Evolutionary conservation across 768 basidiomycete species (phyloP).

Genomic region (Pilatotrama ljubarskyi): DNA sequence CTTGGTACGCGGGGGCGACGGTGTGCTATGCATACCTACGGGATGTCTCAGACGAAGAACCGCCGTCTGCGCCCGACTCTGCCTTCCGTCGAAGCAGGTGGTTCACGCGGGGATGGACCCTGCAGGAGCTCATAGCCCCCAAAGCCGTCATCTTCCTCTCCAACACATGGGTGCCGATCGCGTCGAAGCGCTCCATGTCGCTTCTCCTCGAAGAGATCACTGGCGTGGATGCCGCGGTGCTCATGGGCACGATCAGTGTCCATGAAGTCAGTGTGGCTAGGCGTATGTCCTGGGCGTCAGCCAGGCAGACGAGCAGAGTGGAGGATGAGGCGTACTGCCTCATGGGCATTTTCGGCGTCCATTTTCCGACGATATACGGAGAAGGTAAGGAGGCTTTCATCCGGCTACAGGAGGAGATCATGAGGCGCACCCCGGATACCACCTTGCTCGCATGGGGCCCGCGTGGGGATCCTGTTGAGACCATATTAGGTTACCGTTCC

Average conservation of each 20-base stretch:
- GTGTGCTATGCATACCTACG: not conserved
- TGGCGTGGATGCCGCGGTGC: not conserved
- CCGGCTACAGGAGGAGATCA: slow-evolving; percentile 10
- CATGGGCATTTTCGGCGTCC: slow-evolving; percentile 8
- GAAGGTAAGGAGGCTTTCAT: slow-evolving; percentile 7
- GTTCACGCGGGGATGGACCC: slow-evolving; percentile 15
- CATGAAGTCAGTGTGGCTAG: not conserved
- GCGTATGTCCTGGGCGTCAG: slow-evolving; percentile 13
- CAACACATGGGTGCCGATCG: not conserved
- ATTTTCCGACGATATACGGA: not conserved
- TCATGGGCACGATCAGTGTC: not conserved
- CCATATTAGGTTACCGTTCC: not conserved
- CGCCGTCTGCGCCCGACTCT: not conserved
- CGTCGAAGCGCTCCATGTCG: not conserved
- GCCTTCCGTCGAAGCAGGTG: not conserved
- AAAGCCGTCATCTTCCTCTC: not conserved
- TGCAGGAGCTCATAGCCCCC: not conserved
- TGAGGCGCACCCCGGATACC: not conserved
- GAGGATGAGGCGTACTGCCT: slow-evolving; percentile 15
- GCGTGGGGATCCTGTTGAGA: not conserved
- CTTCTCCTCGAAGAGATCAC: not conserved
- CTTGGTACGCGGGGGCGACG: not conserved
- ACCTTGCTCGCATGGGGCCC: slow-evolving; percentile 10
- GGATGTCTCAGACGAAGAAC: not conserved
- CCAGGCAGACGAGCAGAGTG: not conserved